Evolutionary conservation across 192 early-diverging fungal genomes (phyloP).

Genomic region (Backusella mclennaniae): DNA sequence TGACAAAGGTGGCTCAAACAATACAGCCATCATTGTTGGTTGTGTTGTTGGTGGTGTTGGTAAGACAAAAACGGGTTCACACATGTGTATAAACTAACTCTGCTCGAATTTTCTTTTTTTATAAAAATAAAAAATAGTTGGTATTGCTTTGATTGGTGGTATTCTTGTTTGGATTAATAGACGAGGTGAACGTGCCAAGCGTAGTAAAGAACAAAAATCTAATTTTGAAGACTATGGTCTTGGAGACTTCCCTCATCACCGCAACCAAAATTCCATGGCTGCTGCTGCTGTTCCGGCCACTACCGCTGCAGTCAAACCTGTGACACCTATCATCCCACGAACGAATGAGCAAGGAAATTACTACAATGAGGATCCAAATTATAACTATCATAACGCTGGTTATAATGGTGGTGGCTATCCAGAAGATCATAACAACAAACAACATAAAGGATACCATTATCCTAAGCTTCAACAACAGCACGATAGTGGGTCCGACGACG

Average conservation of each 20-base stretch:
- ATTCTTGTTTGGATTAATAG: conserved; percentile 27
- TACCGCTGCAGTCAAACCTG: not conserved
- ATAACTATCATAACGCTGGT: not conserved
- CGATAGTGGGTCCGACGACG: conserved; percentile 19
- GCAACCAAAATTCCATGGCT: conserved; percentile 16
- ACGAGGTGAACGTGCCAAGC: conserved; percentile 23
- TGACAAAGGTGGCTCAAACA: not conserved
- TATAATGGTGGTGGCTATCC: not conserved
- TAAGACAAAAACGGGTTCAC: not conserved
- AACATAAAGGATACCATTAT: not conserved
- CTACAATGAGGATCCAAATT: conserved; percentile 5
- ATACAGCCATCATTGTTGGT: conserved; percentile 20
- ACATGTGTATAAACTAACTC: not conserved
- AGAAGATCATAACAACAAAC: not conserved
- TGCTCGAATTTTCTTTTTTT: not conserved
- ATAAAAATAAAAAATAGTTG: conserved; percentile 11
- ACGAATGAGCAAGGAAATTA: conserved; percentile 22
- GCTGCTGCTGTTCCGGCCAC: not conserved
- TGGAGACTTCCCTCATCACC: not conserved
- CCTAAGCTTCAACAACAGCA: conserved; percentile 12
- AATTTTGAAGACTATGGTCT: conserved; percentile 18
- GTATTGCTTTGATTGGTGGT: conserved; percentile 30
- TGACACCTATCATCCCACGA: conserved; percentile 22
- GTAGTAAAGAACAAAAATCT: not conserved
- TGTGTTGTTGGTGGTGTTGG: conserved; percentile 31